These are phyloP conservation scores for Acanthamoeba triangularis DNA, from an alignment of 208 protist genomes.

Conservation along the genomic window DNA sequence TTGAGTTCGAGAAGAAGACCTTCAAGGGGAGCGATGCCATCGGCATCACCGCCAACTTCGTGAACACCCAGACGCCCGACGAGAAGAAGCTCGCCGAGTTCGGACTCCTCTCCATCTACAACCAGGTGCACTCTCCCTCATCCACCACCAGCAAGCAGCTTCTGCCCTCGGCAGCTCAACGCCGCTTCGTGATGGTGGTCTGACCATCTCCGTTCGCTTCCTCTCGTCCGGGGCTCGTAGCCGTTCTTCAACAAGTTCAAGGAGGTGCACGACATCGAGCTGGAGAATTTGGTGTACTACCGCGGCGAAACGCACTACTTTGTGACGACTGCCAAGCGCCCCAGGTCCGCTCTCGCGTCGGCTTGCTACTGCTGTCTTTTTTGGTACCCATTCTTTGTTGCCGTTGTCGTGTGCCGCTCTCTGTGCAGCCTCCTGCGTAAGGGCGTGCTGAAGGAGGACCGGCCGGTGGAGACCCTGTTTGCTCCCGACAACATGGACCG, in stretches of 20 bases:
- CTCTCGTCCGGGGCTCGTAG: background rate
- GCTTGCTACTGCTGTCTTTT: no score
- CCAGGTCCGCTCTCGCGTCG: background rate
- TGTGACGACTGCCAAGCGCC: slow-evolving; percentile 73
- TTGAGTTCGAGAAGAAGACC: slow-evolving; percentile 57
- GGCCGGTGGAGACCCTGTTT: background rate
- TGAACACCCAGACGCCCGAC: slow-evolving; percentile 63
- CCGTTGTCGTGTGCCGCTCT: no score
- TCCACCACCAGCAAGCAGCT: no score
- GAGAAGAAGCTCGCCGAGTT: slow-evolving; percentile 74
- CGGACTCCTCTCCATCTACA: slow-evolving; percentile 56
- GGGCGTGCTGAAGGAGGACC: slow-evolving; percentile 40
- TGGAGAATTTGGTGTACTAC: slow-evolving; percentile 80
- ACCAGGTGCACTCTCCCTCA: slow-evolving; percentile 18
- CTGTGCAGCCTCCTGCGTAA: slow-evolving; percentile 28
- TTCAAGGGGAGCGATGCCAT: slow-evolving; percentile 76
- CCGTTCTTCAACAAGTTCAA: slow-evolving; percentile 75
- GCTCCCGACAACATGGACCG: background rate
- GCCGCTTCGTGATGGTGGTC: no score
- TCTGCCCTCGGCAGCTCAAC: no score
- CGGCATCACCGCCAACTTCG: slow-evolving; percentile 79
- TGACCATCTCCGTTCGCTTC: background rate
- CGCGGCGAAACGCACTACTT: slow-evolving; percentile 77
- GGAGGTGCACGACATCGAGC: slow-evolving; percentile 71
- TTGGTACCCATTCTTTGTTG: no score